These are phyloP conservation scores for Tuber microsphaerosporum DNA, from an alignment of 495 filamentous ascomycete species.

Conservation along the genomic window DNA sequence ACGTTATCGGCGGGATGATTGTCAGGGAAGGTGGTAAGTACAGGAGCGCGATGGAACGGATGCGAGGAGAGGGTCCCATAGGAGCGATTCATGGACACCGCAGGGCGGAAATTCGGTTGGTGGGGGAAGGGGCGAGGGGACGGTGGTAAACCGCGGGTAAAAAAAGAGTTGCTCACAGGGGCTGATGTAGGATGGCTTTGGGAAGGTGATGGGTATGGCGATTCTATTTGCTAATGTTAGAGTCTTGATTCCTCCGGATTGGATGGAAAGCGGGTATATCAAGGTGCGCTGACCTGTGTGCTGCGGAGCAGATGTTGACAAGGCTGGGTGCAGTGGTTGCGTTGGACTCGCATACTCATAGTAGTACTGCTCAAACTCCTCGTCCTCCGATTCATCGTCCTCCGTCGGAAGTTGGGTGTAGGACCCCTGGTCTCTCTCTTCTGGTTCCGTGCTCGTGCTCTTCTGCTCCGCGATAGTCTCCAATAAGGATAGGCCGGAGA, in stretches of 20 bases:
- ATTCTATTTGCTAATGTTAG: conserved; percentile 6
- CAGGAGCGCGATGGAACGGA: conserved; percentile 39
- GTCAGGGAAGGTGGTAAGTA: conserved; percentile 21
- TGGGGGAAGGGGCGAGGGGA: conserved; percentile 23
- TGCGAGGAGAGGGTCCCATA: conserved; percentile 38
- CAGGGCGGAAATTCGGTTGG: conserved; percentile 37
- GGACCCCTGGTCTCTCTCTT: conserved; percentile 15
- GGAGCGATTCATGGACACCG: conserved; percentile 39
- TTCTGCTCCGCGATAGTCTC: conserved; percentile 40
- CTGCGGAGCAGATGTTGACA: conserved; percentile 34
- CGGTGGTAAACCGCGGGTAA: conserved; percentile 26
- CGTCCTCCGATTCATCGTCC: conserved; percentile 28
- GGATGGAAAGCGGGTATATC: conserved; percentile 2
- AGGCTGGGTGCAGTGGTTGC: conserved; percentile 35
- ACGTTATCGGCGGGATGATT: conserved; percentile 23
- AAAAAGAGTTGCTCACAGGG: conserved; percentile 34
- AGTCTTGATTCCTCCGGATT: background rate
- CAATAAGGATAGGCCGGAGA: conserved; percentile 34
- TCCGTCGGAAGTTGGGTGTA: conserved; percentile 26
- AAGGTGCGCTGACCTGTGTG: conserved; percentile 22
- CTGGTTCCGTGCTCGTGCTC: conserved; percentile 17
- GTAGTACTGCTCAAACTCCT: conserved; percentile 24
- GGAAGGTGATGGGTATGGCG: conserved; percentile 25
- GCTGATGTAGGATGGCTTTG: conserved; percentile 29
- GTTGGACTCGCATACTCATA: conserved; percentile 41